These are phyloP conservation scores for Diaporthe sp. DNA, from an alignment of 2,329 filamentous ascomycete genomes.

Conservation along the genomic window DNA sequence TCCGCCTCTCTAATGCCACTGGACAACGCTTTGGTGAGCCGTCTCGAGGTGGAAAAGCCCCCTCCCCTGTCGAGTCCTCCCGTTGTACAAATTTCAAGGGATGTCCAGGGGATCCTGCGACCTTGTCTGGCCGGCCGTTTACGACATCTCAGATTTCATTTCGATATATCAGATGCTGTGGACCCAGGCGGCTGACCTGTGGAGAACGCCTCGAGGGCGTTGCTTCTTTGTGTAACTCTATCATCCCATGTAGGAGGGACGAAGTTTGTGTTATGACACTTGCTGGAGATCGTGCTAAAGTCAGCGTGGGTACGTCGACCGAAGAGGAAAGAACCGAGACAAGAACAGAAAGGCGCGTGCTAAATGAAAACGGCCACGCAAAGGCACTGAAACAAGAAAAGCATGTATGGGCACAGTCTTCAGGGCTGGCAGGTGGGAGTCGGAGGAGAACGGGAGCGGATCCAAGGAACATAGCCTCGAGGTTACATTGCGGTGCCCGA, in stretches of 20 bases:
- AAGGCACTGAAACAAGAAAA: neutral
- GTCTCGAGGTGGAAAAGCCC: neutral
- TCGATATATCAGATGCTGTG: neutral
- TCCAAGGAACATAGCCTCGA: neutral
- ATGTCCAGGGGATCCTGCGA: neutral
- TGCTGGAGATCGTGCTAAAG: neutral
- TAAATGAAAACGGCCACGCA: no score
- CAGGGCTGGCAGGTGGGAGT: neutral
- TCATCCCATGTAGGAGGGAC: neutral
- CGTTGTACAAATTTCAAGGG: neutral
- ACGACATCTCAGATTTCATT: conserved; percentile 11
- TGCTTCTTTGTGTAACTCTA: neutral
- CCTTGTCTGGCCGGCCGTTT: neutral
- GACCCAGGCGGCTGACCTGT: neutral
- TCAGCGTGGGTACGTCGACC: neutral
- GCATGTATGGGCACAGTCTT: neutral
- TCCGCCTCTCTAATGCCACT: neutral
- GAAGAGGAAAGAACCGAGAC: neutral
- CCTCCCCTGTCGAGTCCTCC: neutral
- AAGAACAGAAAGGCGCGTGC: no score
- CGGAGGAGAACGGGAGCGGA: no score
- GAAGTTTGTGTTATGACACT: neutral
- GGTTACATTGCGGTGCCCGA: neutral
- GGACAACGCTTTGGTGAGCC: neutral
- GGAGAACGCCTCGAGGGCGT: neutral